phyloP scores from a whole-genome alignment of 2,329 filamentous ascomycete species.

The Huntiella savannae region DNA sequence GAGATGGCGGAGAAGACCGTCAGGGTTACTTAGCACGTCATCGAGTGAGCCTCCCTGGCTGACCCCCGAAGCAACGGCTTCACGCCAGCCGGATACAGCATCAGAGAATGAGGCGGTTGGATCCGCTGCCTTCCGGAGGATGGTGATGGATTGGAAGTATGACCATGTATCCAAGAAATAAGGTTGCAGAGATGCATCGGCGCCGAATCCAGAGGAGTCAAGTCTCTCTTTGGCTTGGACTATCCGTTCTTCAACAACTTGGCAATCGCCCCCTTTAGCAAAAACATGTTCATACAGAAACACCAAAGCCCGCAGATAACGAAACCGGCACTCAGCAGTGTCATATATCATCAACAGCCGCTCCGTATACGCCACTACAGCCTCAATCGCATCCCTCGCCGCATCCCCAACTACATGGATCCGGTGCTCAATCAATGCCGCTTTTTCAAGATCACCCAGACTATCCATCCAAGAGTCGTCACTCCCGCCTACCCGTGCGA shows the following conservation, averaged over 20 bases:
- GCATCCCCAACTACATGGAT: constrained; percentile 14
- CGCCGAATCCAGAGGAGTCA: constrained; percentile 6
- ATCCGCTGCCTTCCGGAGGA: constrained; percentile 3
- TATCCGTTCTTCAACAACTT: not conserved
- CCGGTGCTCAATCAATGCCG: constrained; percentile 38
- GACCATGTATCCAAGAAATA: constrained; percentile 11
- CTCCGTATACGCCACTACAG: constrained; percentile 27
- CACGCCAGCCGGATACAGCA: constrained; percentile 8
- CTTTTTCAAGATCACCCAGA: constrained; percentile 31
- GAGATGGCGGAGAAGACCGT: constrained; percentile 29
- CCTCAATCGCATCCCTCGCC: constrained; percentile 19
- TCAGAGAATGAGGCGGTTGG: constrained; percentile 5
- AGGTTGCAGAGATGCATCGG: constrained; percentile 5
- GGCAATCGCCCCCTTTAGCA: constrained; percentile 7
- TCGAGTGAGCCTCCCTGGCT: constrained; percentile 10
- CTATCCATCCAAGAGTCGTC: constrained; percentile 37
- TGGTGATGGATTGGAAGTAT: constrained; percentile 11
- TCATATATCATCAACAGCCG: constrained; percentile 31
- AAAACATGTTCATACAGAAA: constrained; percentile 21
- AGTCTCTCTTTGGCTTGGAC: constrained; percentile 5
- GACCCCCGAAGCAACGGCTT: constrained; percentile 8
- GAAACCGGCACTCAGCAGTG: constrained; percentile 29
- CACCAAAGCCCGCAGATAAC: constrained; percentile 32
- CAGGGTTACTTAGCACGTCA: constrained; percentile 19
- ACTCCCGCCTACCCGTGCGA: constrained; percentile 36